A percentile compares a stretch with the other conserved stretches of the same genome.
These are phyloP conservation scores for Arabidopsis thaliana DNA, from an alignment of 345 rosid genomes.

Conservation along the genomic window DNA sequence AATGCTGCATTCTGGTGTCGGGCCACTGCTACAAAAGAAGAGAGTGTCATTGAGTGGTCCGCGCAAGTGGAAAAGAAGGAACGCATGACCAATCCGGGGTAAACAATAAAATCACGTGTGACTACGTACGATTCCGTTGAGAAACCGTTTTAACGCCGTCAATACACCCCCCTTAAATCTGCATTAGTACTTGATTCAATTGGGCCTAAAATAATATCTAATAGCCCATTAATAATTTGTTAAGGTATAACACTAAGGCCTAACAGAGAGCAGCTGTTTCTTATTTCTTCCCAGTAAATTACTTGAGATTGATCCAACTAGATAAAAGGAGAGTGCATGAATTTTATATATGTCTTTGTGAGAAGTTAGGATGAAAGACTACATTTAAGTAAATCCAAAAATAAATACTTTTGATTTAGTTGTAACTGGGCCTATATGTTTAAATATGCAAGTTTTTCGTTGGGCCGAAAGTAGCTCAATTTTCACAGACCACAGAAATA, in stretches of 20 bases:
- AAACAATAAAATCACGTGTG: conserved; percentile 27
- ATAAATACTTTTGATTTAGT: too few relatives aligned
- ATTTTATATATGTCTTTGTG: background rate
- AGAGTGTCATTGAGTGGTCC: conserved; percentile 24
- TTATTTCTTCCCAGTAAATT: background rate
- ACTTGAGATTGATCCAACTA: background rate
- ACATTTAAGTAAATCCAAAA: too few relatives aligned
- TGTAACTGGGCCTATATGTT: conserved; percentile 1
- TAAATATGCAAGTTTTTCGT: background rate
- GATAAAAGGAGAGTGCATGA: background rate
- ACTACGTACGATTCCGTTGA: background rate
- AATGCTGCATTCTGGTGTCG: conserved; percentile 1
- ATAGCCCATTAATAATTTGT: background rate
- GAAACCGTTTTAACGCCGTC: conserved; percentile 17
- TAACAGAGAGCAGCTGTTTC: background rate
- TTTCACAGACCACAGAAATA: background rate
- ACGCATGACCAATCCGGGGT: conserved; percentile 26
- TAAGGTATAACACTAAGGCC: background rate
- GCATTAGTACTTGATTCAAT: background rate
- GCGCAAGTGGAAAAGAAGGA: conserved; percentile 3
- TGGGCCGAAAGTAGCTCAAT: background rate
- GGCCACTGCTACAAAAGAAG: background rate
- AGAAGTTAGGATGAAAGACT: background rate
- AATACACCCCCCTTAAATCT: conserved; percentile 1
- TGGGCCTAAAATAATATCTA: background rate